Base-by-base conservation (phyloP, 371 early-diverging fungal species). In the Cokeromyces recurvatus region DNA sequence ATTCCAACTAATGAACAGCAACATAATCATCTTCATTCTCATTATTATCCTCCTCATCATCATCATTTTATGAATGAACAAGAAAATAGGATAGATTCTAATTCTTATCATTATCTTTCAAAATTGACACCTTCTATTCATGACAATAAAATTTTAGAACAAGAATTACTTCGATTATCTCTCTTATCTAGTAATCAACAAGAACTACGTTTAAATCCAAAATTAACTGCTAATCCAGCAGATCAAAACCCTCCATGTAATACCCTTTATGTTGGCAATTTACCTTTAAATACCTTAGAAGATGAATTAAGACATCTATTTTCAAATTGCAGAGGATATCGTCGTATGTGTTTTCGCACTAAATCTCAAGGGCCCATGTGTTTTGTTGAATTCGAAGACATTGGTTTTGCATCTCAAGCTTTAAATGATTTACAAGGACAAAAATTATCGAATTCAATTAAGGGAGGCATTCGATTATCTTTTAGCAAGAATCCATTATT, bases 161-260 rank as follows among this genome's bases (percentile, higher is more conserved):
- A n/a, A n/a, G n/a, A n/a, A n/a, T n/a, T n/a, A n/a, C n/a, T n/a
- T n/a, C n/a, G n/a, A n/a, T n/a, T n/a, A n/a, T n/a, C n/a, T n/a
- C n/a, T n/a, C n/a, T n/a, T n/a, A n/a, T n/a, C n/a, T n/a, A n/a
- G n/a, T n/a, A n/a, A n/a, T n/a, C n/a, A n/a, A n/a, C n/a, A n/a
- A n/a, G n/a, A n/a, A n/a, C n/a, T n/a, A n/a, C n/a, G n/a, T n/a
- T n/a, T n/a, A n/a, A n/a, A n/a, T n/a, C n/a, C n/a, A n/a, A n/a
- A n/a, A n/a, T n/a, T n/a, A n/a, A n/a, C n/a, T 11, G 14, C 35
- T 4, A 57, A 52, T 34, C 53, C 82, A 7, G 83, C 79, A 24
- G 94, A 91, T 66, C 89, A 90, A 62, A 92, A 94, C 64, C 92
- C 92, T 22, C 93, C 93, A 5, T 93, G 95, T 71, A 94, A 94